Evolutionary conservation across 1,284 basidiomycete species (phyloP).

Genomic region (Ustilago nuda): DNA sequence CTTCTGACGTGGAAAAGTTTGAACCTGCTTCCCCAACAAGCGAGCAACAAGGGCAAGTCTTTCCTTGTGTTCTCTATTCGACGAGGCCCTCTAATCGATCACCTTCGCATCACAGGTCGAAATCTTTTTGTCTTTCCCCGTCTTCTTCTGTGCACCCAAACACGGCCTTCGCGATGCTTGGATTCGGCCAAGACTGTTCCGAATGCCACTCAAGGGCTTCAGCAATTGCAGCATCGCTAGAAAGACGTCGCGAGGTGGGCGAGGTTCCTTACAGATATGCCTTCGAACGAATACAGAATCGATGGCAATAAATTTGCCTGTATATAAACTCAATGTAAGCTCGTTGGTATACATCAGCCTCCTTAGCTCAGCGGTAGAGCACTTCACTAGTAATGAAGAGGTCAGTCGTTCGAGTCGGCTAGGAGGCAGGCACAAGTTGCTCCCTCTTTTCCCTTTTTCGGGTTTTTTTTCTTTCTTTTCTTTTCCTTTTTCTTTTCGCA

Average conservation of each 20-base stretch:
- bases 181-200: neutral
- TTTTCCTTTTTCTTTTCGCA: neutral
- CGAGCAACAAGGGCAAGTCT: neutral
- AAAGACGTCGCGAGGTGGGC: no score
- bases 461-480: neutral
- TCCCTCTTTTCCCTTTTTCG: neutral
- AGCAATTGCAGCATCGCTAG: neutral
- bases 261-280: no score
- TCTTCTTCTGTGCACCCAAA: neutral
- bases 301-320: no score
- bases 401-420: constrained; percentile 51
- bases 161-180: neutral
- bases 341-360: neutral
- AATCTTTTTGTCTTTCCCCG: neutral
- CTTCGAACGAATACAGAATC: no score
- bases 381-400: constrained; percentile 27
- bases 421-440: constrained; percentile 38
- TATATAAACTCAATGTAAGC: no score
- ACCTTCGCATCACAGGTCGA: neutral
- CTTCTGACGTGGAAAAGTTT: neutral
- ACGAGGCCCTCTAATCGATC: constrained; percentile 7
- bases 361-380: constrained; percentile 23
- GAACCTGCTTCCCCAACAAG: neutral
- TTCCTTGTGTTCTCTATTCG: neutral
- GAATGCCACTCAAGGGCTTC: neutral